Percentiles rank a stretch among this genome's conserved stretches.
phyloP scores from a whole-genome alignment of 2,329 filamentous ascomycete genomes.

The Paramyrothecium roridum region DNA sequence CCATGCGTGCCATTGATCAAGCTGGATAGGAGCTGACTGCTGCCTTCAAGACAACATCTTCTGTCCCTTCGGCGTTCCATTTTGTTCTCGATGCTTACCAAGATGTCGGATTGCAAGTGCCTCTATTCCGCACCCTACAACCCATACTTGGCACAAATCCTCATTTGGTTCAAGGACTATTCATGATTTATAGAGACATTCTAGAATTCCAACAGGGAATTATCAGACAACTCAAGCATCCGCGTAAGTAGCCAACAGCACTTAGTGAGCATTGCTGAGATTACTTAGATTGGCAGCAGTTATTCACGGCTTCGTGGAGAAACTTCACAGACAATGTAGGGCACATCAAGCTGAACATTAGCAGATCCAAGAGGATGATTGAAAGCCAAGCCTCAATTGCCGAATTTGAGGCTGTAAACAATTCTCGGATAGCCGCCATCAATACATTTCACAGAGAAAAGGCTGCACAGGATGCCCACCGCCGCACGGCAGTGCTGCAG shows the following conservation, averaged over 20 bases:
- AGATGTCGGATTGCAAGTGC: not conserved
- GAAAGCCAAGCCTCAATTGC: not conserved
- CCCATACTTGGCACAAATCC: not conserved
- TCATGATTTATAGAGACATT: not conserved
- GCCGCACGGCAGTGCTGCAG: not conserved
- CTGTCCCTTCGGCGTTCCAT: not conserved
- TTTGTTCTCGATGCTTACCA: not conserved
- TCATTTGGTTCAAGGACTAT: not conserved
- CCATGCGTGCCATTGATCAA: not conserved
- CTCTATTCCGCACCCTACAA: not conserved
- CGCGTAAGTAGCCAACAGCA: not conserved
- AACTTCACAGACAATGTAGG: not conserved
- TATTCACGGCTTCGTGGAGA: constrained; percentile 1
- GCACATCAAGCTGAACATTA: not conserved
- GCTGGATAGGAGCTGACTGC: not conserved
- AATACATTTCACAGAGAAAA: not conserved
- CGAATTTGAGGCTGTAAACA: not conserved
- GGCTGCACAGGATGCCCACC: not conserved
- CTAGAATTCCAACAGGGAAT: not conserved
- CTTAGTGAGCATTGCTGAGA: not conserved
- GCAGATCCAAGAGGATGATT: not conserved
- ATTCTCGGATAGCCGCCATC: not conserved
- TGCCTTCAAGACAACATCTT: not conserved
- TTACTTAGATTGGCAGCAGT: not conserved
- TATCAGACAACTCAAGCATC: not conserved